Base-by-base conservation (phyloP, 768 basidiomycete genomes). In the Amanita phalloides region DNA sequence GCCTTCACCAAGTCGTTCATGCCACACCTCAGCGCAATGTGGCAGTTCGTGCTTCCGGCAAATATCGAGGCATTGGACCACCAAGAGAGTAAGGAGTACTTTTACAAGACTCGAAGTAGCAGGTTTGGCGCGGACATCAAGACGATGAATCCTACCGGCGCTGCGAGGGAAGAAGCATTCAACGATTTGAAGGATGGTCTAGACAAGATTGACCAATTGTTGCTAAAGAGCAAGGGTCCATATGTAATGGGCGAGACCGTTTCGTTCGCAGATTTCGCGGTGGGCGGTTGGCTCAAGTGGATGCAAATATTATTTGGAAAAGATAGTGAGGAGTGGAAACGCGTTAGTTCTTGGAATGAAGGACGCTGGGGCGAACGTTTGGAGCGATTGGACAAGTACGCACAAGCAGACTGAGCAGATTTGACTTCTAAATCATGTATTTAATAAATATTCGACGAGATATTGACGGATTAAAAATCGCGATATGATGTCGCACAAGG, bases 61-160 rank as follows among this genome's bases (percentile, higher is more conserved):
- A 45, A 4, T 20, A 4, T 49, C 10, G 23, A 35, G 8, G 28
- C 14, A 17, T 55, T 54, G 8, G 53, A 67, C 17, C 61, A 62
- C 32, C 58, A 60, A 8, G 43, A 36, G 30, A 63, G 62, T 42
- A 53, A 55, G 14, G 62, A 55, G 37, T 41, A 49, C n/a, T 80
- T 74, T 58, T 60, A 68, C 28, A 56, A 54, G 6, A 74, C 71
- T 1, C 61, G 72, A 14, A 62, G 64, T 26, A 53, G 47, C 3
- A 45, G 39, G 1, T 68, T 68, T 42, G 73, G 75, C 0, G 61
- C 54, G 39, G 58, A 60, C 35, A 56, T 71, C 46, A 73, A 76
- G 58, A 65, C 71, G 0, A 56, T 54, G 13, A 57, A 61, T 10
- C 66, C 68, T 9, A 60, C 53, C 61, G 5, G 64, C 47, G 8